phyloP scores from a whole-genome alignment of 1,284 basidiomycete genomes.

The Sphaerobolus stellatus region DNA sequence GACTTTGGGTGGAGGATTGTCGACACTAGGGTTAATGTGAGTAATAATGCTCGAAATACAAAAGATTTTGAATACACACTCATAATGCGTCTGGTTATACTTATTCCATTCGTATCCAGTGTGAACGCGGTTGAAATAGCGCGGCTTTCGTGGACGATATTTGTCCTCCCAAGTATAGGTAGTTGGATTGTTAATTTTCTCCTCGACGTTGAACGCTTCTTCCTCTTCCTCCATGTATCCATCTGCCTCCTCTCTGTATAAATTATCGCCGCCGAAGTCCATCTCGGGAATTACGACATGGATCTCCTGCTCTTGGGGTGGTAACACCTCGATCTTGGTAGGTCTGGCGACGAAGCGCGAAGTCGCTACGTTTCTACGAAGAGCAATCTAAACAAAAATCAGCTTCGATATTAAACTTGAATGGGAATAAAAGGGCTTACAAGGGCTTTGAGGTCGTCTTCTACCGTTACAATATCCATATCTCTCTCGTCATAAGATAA shows the following conservation, averaged over 20 bases:
- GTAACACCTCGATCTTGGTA: slow-evolving; percentile 35
- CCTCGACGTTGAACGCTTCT: slow-evolving; percentile 90
- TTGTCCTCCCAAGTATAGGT: slow-evolving; percentile 99
- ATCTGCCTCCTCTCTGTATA: slow-evolving; percentile 86
- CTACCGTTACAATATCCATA: slow-evolving; percentile 70
- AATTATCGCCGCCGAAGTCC: slow-evolving; percentile 80
- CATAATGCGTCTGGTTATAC: slow-evolving; percentile 98
- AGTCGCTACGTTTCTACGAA: slow-evolving; percentile 74
- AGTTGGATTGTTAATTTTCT: slow-evolving; percentile 75
- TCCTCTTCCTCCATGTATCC: slow-evolving; percentile 94
- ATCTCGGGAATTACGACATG: no score
- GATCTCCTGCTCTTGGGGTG: slow-evolving; percentile 47
- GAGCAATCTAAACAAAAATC: slow-evolving; percentile 55
- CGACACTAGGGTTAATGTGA: slow-evolving; percentile 54
- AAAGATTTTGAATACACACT: slow-evolving; percentile 54
- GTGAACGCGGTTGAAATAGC: slow-evolving; percentile 98
- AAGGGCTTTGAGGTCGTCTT: slow-evolving; percentile 63
- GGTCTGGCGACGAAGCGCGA: slow-evolving; percentile 83
- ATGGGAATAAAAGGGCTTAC: slow-evolving; percentile 45
- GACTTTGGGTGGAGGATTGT: slow-evolving; percentile 96
- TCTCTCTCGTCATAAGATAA: slow-evolving; percentile 70
- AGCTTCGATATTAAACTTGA: not conserved
- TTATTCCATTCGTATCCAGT: slow-evolving; percentile 99
- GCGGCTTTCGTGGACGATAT: slow-evolving; percentile 95
- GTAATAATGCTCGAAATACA: slow-evolving; percentile 4